phyloP scores from a whole-genome alignment of 805 yeast genomes.

The Yarrowia sp. region DNA sequence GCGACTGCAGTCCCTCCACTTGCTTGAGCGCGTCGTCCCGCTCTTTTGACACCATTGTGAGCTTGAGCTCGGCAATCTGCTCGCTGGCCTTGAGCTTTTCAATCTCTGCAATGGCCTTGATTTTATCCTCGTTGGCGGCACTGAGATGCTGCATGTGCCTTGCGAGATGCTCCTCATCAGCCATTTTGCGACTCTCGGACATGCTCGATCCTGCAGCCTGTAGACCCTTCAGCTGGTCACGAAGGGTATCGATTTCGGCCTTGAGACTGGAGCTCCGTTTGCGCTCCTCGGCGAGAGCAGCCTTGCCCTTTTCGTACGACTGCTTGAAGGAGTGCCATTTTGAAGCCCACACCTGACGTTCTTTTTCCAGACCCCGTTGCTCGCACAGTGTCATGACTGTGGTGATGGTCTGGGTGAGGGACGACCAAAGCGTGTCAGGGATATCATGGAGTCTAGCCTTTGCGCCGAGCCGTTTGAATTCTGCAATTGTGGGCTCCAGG shows the following conservation, averaged over 20 bases:
- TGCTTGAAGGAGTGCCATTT: not conserved
- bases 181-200: not conserved
- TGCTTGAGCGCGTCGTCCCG: not conserved
- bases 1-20: not conserved
- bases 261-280: not conserved
- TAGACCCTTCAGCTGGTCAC: not conserved
- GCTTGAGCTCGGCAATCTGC: not conserved
- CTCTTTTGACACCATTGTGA: not conserved
- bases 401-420: not conserved
- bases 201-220: not conserved
- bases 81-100: not conserved
- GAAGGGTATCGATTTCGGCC: not conserved
- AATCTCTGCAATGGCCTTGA: not conserved
- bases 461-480: not conserved
- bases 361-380: not conserved
- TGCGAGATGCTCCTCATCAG: not conserved
- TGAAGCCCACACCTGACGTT: not conserved
- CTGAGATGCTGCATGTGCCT: not conserved
- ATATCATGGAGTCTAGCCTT: not conserved
- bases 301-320: slow-evolving; percentile 7
- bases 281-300: slow-evolving; percentile 3
- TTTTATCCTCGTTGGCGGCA: not conserved
- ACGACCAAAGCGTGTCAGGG: slow-evolving; percentile 1
- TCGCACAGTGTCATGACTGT: not conserved
- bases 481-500: not conserved